Evolutionary conservation across 805 yeast genomes (phyloP).

Genomic region (Suhomyces faveliae): DNA sequence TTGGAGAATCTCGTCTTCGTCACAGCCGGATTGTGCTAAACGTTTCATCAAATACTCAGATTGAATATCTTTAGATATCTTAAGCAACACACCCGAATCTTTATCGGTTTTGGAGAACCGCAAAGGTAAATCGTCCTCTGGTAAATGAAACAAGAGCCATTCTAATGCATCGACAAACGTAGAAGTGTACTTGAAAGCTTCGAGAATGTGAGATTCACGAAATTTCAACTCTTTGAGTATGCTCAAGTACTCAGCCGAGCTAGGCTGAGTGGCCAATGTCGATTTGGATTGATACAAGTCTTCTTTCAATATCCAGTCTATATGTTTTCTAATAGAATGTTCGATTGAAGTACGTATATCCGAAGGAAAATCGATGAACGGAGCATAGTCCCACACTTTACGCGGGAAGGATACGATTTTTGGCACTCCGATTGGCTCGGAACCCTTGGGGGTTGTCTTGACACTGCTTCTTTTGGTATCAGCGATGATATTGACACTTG

Average conservation of each 20-base stretch:
- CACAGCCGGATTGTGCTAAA: constrained; percentile 66
- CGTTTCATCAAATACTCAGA: constrained; percentile 59
- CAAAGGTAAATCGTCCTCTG: constrained; percentile 88
- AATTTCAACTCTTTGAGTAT: constrained; percentile 54
- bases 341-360: constrained; percentile 65
- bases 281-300: constrained; percentile 12
- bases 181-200: constrained; percentile 60
- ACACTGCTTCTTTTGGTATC: constrained; percentile 14
- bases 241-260: neutral
- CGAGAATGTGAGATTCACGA: constrained; percentile 63
- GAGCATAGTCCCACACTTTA: constrained; percentile 71
- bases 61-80: constrained; percentile 51
- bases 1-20: constrained; percentile 58
- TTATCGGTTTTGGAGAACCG: constrained; percentile 55
- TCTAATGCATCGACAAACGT: constrained; percentile 56
- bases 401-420: constrained; percentile 34
- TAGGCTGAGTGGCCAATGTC: neutral
- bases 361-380: constrained; percentile 65
- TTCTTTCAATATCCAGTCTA: constrained; percentile 48
- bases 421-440: neutral
- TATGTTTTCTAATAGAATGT: constrained; percentile 52
- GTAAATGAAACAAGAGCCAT: constrained; percentile 84
- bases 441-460: neutral
- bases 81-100: constrained; percentile 59
- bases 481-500: constrained; percentile 6